These are phyloP conservation scores for Kuraishia piskuri DNA, from an alignment of 805 yeast genomes.

Conservation along the genomic window DNA sequence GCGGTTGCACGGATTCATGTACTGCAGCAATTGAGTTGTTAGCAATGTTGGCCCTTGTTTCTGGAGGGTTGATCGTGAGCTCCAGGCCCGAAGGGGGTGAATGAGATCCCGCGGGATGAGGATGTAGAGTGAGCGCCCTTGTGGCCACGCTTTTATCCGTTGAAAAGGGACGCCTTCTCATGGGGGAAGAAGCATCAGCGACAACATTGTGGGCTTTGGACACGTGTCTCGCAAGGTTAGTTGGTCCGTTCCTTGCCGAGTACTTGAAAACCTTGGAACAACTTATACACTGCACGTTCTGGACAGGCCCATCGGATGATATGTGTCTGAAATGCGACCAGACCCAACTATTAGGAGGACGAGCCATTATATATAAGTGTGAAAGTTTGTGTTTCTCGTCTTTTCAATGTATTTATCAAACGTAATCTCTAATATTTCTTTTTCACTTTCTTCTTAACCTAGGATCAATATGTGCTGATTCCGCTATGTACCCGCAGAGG, in stretches of 20 bases:
- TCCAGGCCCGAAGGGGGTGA: neutral
- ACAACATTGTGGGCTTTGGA: constrained; percentile 18
- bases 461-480: neutral
- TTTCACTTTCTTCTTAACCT: neutral
- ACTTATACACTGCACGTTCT: constrained; percentile 19
- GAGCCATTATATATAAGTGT: constrained; percentile 17
- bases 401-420: neutral
- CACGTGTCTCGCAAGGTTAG: constrained; percentile 24
- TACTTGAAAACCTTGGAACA: constrained; percentile 21
- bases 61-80: neutral
- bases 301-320: constrained; percentile 12
- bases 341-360: constrained; percentile 23
- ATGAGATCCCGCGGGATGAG: neutral
- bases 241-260: constrained; percentile 25
- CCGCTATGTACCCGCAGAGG: neutral
- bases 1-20: neutral
- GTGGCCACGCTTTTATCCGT: neutral
- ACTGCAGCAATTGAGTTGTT: neutral
- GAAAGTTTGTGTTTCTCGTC: neutral
- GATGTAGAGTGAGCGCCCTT: neutral
- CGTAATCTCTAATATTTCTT: no score
- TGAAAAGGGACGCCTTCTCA: constrained; percentile 2
- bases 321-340: constrained; percentile 24
- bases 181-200: neutral
- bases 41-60: neutral